phyloP scores from a whole-genome alignment of 345 rosid species.

The Lepidium africanum region DNA sequence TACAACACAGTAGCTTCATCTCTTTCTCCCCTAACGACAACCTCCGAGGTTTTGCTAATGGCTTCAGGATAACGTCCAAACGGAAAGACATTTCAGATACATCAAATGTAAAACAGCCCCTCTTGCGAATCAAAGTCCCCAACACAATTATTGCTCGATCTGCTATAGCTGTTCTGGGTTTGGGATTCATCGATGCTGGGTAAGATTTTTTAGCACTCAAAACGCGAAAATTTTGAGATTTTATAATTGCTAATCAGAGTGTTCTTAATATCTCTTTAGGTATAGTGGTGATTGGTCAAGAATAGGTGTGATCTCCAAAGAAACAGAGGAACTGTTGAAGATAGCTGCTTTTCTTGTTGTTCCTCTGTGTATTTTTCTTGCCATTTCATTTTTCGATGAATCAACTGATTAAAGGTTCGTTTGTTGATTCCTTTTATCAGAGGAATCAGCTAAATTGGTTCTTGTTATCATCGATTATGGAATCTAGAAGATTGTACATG shows the following conservation, averaged over 20 bases:
- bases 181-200: slow-evolving; percentile 88
- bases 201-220: slow-evolving; percentile 2
- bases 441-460: neutral
- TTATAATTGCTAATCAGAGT: neutral
- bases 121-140: slow-evolving; percentile 22
- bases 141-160: slow-evolving; percentile 34
- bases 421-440: neutral
- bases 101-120: neutral
- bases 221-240: neutral
- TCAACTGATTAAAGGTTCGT: slow-evolving; percentile 16
- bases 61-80: slow-evolving; percentile 27
- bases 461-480: neutral
- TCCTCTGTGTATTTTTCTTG: slow-evolving; percentile 56
- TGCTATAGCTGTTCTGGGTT: slow-evolving; percentile 39
- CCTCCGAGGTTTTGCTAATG: neutral
- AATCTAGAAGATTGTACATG: neutral
- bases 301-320: slow-evolving; percentile 70
- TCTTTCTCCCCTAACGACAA: neutral
- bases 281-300: slow-evolving; percentile 97
- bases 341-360: slow-evolving; percentile 57
- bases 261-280: slow-evolving; percentile 26
- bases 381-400: slow-evolving; percentile 36
- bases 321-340: slow-evolving; percentile 57
- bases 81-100: slow-evolving; percentile 30
- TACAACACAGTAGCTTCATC: slow-evolving; percentile 19